Base-by-base conservation (phyloP, 805 yeast species). In the Wickerhamomyces queroliae region DNA sequence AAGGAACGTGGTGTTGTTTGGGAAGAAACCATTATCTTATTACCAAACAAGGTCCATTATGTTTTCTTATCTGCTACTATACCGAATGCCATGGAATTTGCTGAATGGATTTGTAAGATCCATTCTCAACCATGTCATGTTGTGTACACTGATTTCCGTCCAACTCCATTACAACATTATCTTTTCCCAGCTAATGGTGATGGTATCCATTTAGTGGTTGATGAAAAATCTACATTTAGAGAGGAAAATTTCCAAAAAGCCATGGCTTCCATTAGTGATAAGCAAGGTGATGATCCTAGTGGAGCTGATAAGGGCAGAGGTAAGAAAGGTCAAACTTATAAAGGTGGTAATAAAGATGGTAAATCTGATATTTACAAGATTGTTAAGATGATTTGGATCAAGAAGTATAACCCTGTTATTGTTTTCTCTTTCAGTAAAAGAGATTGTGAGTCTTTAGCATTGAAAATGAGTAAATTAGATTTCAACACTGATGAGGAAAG, bases 161-260 rank as follows among this genome's bases (percentile, higher is more conserved):
- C 99, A 28, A 93, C 99, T 7, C 99, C 99, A 1, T 69, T 93
- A 50, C 99, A 93, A 62, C 99, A 93, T 66, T 93, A 93, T 55
- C 67, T 93, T 39, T 93, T 93, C 69, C 99, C 99, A 21, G 95
- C 96, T n/a, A 95, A 90, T 41, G 98, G 99, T 41, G 95, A 87
- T 59, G 99, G 99, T 44, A 93, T 93, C 42, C 95, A 93, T 62
- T 72, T 93, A 49, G 99, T 93, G 13, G 98, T 93, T 33, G 99
- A 93, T 59, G 99, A 93, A 64, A 90, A 91, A 67, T 90, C 97
- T 33, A 78, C 84, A 5, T 93, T 93, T 63, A 77, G 98, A 53
- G 99, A 93, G 62, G 99, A 93, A 55, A 93, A 91, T 60, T 93
- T 93, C 69, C 99, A 93, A 62, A 91, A 89, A 61, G 98, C 98